Conservation (phyloP, 2,329 filamentous ascomycete genomes). For the Gaeumannomyces sp. region DNA sequence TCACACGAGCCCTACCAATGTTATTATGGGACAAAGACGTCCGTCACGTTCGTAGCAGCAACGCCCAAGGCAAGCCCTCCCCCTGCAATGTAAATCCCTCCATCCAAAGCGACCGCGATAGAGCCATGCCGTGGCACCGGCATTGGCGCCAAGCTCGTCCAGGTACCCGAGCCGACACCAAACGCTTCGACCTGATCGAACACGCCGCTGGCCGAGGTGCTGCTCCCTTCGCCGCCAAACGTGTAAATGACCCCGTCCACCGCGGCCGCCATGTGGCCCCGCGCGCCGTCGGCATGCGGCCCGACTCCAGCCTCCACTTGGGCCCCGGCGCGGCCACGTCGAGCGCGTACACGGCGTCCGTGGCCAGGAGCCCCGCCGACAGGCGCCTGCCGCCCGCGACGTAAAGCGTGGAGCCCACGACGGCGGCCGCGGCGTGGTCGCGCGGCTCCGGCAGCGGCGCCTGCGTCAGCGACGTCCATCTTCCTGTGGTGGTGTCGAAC, state of each 20-base stretch:
- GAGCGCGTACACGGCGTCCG: constrained; percentile 28
- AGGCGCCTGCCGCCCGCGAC: constrained; percentile 28
- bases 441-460: constrained; percentile 26
- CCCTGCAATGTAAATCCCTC: background rate
- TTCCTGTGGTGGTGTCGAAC: constrained; percentile 23
- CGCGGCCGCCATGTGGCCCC: constrained; percentile 27
- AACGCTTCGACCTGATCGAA: constrained; percentile 1
- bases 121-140: background rate
- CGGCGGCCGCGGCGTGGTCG: constrained; percentile 26
- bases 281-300: constrained; percentile 30
- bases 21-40: constrained; percentile 2
- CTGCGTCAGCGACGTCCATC: constrained; percentile 23
- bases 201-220: constrained; percentile 11
- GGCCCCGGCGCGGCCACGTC: constrained; percentile 21
- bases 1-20: too few species aligned
- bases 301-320: constrained; percentile 23
- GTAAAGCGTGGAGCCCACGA: constrained; percentile 28
- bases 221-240: constrained; percentile 32
- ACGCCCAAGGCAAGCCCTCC: background rate
- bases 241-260: constrained; percentile 25
- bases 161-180: background rate
- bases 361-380: constrained; percentile 23
- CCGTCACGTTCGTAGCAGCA: background rate
- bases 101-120: background rate
- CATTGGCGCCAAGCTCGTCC: background rate